Conservation (phyloP, 2,329 filamentous ascomycete species). For the Penicillium fuscoglaucum region DNA sequence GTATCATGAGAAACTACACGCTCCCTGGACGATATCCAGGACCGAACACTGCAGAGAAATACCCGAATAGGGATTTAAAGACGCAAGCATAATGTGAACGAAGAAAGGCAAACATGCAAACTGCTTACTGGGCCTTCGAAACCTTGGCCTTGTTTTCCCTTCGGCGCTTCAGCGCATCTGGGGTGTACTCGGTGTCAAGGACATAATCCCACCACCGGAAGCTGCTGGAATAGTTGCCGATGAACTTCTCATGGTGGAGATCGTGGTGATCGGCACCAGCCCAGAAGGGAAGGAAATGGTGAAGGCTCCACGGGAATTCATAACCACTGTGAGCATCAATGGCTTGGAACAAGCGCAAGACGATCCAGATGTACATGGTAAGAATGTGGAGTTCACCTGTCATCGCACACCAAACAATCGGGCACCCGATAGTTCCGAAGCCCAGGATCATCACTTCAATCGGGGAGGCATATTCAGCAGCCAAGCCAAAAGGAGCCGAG, state of each 20-base stretch:
- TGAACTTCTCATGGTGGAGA: slow-evolving; percentile 95
- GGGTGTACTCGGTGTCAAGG: slow-evolving; percentile 88
- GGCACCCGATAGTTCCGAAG: slow-evolving; percentile 77
- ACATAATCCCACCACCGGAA: slow-evolving; percentile 99
- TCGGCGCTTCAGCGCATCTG: slow-evolving; percentile 80
- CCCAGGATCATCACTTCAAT: slow-evolving; percentile 96
- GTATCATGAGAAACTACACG: background rate
- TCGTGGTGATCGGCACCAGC: slow-evolving; percentile 96
- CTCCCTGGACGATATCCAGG: background rate
- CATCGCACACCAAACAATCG: slow-evolving; percentile 78
- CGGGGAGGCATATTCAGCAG: slow-evolving; percentile 95
- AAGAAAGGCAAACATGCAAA: background rate
- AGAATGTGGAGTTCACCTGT: slow-evolving; percentile 88
- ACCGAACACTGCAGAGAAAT: background rate
- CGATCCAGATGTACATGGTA: slow-evolving; percentile 98
- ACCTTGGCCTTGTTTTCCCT: slow-evolving; percentile 57
- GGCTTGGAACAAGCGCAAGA: slow-evolving; percentile 89
- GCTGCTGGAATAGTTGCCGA: slow-evolving; percentile 96
- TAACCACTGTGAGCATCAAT: slow-evolving; percentile 98
- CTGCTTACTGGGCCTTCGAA: slow-evolving; percentile 30
- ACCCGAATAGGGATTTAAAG: background rate
- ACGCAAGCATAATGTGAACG: background rate
- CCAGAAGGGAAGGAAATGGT: slow-evolving; percentile 97
- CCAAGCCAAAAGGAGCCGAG: slow-evolving; percentile 92
- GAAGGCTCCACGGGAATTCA: slow-evolving; percentile 96